Percentiles rank a stretch among this genome's conserved stretches.
These are phyloP conservation scores for Pseudoneurospora amorphoporcata DNA, from an alignment of 495 filamentous ascomycete genomes.

Conservation along the genomic window DNA sequence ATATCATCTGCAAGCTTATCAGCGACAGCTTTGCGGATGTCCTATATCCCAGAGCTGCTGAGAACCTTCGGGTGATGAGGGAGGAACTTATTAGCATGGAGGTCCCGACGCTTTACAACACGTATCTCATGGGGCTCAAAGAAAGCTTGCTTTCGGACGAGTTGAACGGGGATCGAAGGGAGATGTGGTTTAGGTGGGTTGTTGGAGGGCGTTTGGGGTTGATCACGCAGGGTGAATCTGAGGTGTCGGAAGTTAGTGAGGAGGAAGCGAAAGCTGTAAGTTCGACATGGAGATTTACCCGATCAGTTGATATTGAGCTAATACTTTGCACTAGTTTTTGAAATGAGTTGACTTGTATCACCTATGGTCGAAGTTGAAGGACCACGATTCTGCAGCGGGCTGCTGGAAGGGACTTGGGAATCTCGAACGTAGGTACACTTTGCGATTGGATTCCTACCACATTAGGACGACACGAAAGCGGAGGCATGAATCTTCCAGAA, in stretches of 20 bases:
- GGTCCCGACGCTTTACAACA: slow-evolving; percentile 68
- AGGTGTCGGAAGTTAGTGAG: slow-evolving; percentile 51
- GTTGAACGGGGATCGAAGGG: slow-evolving; percentile 69
- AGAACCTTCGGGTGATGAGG: slow-evolving; percentile 66
- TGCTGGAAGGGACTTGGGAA: neutral
- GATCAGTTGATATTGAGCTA: neutral
- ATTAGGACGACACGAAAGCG: neutral
- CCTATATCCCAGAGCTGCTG: slow-evolving; percentile 64
- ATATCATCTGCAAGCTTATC: slow-evolving; percentile 59
- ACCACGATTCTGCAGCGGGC: neutral
- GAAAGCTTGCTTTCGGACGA: slow-evolving; percentile 55
- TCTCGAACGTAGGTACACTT: neutral
- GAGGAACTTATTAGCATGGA: slow-evolving; percentile 69
- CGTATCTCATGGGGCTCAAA: slow-evolving; percentile 62
- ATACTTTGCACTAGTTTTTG: neutral
- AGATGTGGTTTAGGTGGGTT: slow-evolving; percentile 68
- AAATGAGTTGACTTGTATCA: neutral
- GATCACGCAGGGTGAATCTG: slow-evolving; percentile 52
- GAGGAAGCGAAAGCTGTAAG: slow-evolving; percentile 57
- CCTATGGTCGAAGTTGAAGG: neutral
- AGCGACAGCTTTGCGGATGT: slow-evolving; percentile 61
- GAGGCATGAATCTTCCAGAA: neutral
- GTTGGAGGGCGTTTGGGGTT: slow-evolving; percentile 58
- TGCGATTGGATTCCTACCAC: neutral
- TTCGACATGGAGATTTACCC: neutral